Percentiles rank a stretch among this genome's conserved stretches.
Conservation (phyloP, 2,329 filamentous ascomycete species). For the Aspergillus hortae region DNA sequence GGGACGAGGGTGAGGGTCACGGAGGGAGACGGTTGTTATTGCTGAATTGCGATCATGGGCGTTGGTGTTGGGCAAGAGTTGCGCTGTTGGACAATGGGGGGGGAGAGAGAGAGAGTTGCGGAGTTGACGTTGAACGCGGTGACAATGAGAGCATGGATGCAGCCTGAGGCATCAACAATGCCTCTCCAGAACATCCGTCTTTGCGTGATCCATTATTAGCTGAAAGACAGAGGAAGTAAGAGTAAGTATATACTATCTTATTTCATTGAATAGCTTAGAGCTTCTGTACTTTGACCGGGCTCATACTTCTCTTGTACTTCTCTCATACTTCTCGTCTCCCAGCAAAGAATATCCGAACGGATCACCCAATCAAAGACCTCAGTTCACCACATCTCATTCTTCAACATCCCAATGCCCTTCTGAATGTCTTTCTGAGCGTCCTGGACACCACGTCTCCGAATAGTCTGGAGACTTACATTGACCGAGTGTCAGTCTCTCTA, state of each 20-base stretch:
- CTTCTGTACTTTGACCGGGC: too few species aligned
- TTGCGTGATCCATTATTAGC: too few species aligned
- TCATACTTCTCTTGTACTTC: background rate
- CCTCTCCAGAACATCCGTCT: background rate
- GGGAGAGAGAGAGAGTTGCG: background rate
- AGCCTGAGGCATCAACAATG: constrained; percentile 18
- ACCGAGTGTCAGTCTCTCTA: background rate
- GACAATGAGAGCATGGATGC: background rate
- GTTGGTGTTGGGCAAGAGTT: background rate
- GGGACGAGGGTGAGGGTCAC: background rate
- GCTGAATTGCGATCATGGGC: background rate
- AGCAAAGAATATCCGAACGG: background rate
- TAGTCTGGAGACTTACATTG: too few species aligned
- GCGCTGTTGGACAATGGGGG: background rate
- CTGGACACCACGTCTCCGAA: too few species aligned
- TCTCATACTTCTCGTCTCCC: background rate
- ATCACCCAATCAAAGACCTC: background rate
- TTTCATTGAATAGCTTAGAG: too few species aligned
- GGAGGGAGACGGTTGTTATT: background rate
- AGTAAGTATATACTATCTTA: too few species aligned
- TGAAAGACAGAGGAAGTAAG: background rate
- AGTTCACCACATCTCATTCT: background rate
- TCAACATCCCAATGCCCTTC: background rate
- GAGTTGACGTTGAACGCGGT: background rate
- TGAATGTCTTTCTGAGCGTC: too few species aligned